Evolutionary conservation across 495 filamentous ascomycete genomes (phyloP).

Genomic region (Aspergillus coremiiformis): DNA sequence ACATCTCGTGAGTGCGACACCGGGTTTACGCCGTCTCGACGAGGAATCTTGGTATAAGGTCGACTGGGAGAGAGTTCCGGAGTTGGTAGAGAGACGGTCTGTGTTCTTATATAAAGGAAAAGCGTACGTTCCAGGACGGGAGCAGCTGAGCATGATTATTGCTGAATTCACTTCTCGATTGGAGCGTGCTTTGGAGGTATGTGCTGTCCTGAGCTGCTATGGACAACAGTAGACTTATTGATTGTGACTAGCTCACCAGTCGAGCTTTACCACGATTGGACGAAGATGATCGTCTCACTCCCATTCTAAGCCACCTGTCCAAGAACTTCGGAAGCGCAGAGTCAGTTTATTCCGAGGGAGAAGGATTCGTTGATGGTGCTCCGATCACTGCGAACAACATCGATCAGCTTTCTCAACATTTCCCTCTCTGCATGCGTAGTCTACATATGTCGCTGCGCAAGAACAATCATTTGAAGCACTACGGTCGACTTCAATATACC

Average conservation of each 20-base stretch:
- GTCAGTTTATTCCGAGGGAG: slow-evolving; percentile 58
- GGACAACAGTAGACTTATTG: slow-evolving; percentile 6
- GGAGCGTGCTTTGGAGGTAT: slow-evolving; percentile 74
- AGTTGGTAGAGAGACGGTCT: slow-evolving; percentile 71
- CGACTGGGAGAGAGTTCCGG: slow-evolving; percentile 87
- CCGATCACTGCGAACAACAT: slow-evolving; percentile 71
- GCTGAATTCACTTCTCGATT: slow-evolving; percentile 73
- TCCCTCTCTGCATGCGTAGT: slow-evolving; percentile 91
- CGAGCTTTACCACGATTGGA: slow-evolving; percentile 86
- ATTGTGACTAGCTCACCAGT: slow-evolving; percentile 59
- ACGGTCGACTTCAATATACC: slow-evolving; percentile 87
- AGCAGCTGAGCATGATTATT: slow-evolving; percentile 81
- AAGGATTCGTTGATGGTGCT: slow-evolving; percentile 54
- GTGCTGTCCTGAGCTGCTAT: slow-evolving; percentile 6
- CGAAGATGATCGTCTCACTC: slow-evolving; percentile 91
- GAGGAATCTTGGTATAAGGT: slow-evolving; percentile 93
- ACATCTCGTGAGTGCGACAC: slow-evolving; percentile 47
- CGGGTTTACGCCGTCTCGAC: slow-evolving; percentile 49
- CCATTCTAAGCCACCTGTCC: slow-evolving; percentile 86
- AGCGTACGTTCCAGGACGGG: slow-evolving; percentile 82
- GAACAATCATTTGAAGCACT: slow-evolving; percentile 87
- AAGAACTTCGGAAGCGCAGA: slow-evolving; percentile 91
- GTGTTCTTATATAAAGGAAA: slow-evolving; percentile 75
- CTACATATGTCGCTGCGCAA: slow-evolving; percentile 76
- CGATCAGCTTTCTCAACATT: slow-evolving; percentile 74